A percentile compares a stretch with the other conserved stretches of the same genome.
Conservation (phyloP, 495 filamentous ascomycete species). For the Pyronema domesticum region DNA sequence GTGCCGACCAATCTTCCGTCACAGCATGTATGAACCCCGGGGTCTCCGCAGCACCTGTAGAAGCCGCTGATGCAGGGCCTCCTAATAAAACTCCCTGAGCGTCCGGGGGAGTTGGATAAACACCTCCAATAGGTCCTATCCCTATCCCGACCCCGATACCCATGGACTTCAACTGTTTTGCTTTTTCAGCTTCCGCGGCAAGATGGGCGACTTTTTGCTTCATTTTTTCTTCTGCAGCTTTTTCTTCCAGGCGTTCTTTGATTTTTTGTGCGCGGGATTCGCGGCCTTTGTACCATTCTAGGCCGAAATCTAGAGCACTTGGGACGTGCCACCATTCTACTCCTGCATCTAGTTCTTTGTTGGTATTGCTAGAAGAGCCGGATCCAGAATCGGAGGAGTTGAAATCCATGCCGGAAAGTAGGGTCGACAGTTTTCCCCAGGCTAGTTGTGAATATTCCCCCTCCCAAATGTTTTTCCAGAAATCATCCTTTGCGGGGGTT, state of each 20-base stretch:
- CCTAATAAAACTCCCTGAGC: neutral
- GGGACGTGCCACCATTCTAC: constrained; percentile 19
- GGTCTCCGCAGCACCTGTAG: neutral
- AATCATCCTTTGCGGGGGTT: constrained; percentile 3
- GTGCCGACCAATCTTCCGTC: too few relatives aligned
- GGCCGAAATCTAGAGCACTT: constrained; percentile 20
- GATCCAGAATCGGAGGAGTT: neutral
- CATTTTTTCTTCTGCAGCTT: constrained; percentile 13
- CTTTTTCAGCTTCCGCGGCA: neutral
- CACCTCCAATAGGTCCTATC: constrained; percentile 8
- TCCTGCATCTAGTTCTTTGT: constrained; percentile 8
- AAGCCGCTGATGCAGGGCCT: neutral
- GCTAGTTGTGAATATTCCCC: constrained; percentile 20
- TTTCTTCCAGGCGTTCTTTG: constrained; percentile 11
- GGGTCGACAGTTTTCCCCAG: constrained; percentile 12
- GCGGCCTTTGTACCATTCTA: constrained; percentile 16
- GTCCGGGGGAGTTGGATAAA: constrained; percentile 22
- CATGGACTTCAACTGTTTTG: neutral
- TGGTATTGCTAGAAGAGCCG: constrained; percentile 8
- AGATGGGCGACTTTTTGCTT: constrained; percentile 1
- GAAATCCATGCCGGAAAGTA: neutral
- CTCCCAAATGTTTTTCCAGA: constrained; percentile 15
- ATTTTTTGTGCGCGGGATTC: constrained; percentile 11
- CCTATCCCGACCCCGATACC: too few relatives aligned
- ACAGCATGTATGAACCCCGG: too few relatives aligned